A percentile compares a stretch with the other conserved stretches of the same genome.
Evolutionary conservation across 2,329 filamentous ascomycete species (phyloP).

Genomic region (Zymoseptoria crescenta): DNA sequence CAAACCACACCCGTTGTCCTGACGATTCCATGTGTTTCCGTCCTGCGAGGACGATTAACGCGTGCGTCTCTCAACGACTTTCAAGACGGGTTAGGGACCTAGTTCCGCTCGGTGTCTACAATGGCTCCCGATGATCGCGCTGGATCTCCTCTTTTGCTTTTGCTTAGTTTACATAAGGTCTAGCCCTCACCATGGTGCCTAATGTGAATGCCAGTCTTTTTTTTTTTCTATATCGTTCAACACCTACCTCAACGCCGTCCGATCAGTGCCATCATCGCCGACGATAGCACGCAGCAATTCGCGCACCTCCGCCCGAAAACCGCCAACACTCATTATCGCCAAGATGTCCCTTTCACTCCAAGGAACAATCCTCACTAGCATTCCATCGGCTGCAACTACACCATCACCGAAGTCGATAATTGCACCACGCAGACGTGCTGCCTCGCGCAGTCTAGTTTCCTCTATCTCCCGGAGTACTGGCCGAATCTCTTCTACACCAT

Average conservation of each 20-base stretch:
- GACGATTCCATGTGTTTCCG: too few relatives aligned
- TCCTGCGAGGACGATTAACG: too few relatives aligned
- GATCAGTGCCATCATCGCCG: too few relatives aligned
- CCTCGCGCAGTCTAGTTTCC: conserved; percentile 36
- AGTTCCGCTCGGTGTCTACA: too few relatives aligned
- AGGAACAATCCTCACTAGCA: background rate
- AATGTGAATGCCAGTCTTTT: too few relatives aligned
- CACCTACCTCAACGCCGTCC: background rate
- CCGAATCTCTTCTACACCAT: conserved; percentile 41
- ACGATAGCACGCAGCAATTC: background rate
- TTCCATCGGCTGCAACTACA: conserved; percentile 13
- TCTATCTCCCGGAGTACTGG: conserved; percentile 45
- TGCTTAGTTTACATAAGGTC: background rate
- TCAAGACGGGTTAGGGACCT: too few relatives aligned
- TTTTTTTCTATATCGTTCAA: too few relatives aligned
- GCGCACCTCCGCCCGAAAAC: background rate
- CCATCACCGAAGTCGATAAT: conserved; percentile 8
- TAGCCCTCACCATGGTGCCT: too few relatives aligned
- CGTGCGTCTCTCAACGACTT: too few relatives aligned
- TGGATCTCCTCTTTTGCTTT: too few relatives aligned
- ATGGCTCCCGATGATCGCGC: too few relatives aligned
- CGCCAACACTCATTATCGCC: background rate
- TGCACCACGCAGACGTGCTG: conserved; percentile 27
- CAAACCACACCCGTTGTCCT: too few relatives aligned
- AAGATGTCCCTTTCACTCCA: background rate